Evolutionary conservation across 1,139 yeast genomes (phyloP).

Genomic region (Hyphopichia wangnamkhiaoensis): DNA sequence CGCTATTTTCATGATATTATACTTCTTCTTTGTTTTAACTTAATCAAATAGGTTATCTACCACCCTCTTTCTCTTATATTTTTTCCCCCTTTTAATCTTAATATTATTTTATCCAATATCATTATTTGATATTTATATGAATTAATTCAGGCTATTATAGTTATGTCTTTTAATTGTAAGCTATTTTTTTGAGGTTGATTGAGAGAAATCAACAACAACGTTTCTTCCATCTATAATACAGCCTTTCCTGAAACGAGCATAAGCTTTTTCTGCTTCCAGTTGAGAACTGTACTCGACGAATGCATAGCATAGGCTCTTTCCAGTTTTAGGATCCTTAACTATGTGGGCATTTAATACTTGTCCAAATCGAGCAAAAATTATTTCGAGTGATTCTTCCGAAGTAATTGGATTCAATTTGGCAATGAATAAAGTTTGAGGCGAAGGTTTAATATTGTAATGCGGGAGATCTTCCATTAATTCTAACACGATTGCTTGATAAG

Average conservation of each 20-base stretch:
- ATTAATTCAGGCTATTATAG: too few species aligned
- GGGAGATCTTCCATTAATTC: slow-evolving; percentile 70
- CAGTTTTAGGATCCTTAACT: slow-evolving; percentile 39
- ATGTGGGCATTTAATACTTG: slow-evolving; percentile 51
- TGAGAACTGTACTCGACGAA: slow-evolving; percentile 56
- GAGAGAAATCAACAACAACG: slow-evolving; percentile 69
- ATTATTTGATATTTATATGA: too few species aligned
- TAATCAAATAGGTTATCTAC: background rate
- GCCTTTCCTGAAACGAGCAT: slow-evolving; percentile 54
- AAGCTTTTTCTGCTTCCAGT: slow-evolving; percentile 59
- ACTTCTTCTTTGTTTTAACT: slow-evolving; percentile 6
- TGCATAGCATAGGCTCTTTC: slow-evolving; percentile 58
- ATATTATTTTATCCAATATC: slow-evolving; percentile 1
- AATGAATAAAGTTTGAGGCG: slow-evolving; percentile 61
- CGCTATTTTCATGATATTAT: slow-evolving; percentile 5
- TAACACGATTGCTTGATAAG: slow-evolving; percentile 49
- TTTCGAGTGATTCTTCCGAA: slow-evolving; percentile 49
- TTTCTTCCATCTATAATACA: slow-evolving; percentile 65
- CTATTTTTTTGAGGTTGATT: slow-evolving; percentile 38
- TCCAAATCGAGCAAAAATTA: slow-evolving; percentile 64
- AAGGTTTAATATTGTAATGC: slow-evolving; percentile 57
- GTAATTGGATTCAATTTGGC: slow-evolving; percentile 67
- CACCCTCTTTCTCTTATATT: slow-evolving; percentile 9
- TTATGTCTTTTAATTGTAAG: too few species aligned
- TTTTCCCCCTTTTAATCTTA: too few species aligned